Conservation (phyloP, 768 basidiomycete genomes). For the Podaxis sp. region DNA sequence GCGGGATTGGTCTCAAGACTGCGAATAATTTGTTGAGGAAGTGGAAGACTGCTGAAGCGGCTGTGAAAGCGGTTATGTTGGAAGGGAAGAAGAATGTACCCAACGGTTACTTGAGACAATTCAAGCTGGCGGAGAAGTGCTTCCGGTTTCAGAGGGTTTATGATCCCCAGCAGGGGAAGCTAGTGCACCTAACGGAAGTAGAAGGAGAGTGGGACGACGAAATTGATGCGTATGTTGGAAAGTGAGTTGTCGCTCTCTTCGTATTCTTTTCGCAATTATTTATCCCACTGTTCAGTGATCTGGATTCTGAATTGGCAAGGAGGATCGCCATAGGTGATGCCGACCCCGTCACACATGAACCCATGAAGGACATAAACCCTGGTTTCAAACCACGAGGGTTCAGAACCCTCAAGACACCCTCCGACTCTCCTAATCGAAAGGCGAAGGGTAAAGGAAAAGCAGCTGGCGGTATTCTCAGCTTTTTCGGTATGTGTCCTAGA, state of each 20-base stretch:
- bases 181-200: conserved; percentile 73
- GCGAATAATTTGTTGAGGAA: conserved; percentile 81
- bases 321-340: conserved; percentile 65
- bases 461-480: conserved; percentile 50
- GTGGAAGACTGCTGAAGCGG: conserved; percentile 84
- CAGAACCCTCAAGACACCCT: conserved; percentile 35
- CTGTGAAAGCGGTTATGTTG: conserved; percentile 67
- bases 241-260: conserved; percentile 40
- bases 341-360: conserved; percentile 65
- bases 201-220: conserved; percentile 56
- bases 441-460: conserved; percentile 51
- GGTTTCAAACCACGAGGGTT: conserved; percentile 52
- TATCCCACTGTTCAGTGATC: conserved; percentile 42
- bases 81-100: conserved; percentile 89
- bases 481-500: conserved; percentile 53
- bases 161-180: conserved; percentile 60
- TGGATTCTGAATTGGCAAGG: conserved; percentile 65
- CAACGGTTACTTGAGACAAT: conserved; percentile 68
- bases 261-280: not conserved
- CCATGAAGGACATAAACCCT: conserved; percentile 82
- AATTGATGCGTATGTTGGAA: conserved; percentile 71
- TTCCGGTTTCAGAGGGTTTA: conserved; percentile 94
- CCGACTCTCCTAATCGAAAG: conserved; percentile 30
- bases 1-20: conserved; percentile 92
- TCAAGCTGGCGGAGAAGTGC: conserved; percentile 83